A percentile compares a stretch with the other conserved stretches of the same genome.
Evolutionary conservation across 345 rosid species (phyloP).

Genomic region (Populus alba): DNA sequence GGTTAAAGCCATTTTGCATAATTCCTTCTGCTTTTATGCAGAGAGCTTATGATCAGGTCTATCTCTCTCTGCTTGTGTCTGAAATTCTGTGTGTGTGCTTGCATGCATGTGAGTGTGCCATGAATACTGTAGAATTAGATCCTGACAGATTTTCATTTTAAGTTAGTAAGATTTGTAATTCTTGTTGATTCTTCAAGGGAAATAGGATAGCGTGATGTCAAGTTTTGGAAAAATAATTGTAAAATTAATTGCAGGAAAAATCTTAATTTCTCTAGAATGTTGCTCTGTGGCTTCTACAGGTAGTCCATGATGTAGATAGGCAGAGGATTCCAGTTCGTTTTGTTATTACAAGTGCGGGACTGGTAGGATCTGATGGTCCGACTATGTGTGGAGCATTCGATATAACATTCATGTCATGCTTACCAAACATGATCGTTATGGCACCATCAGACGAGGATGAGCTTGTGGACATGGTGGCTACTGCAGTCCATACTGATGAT

Average conservation of each 20-base stretch:
- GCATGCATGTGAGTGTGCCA: not conserved
- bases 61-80: not conserved
- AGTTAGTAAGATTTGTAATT: not conserved
- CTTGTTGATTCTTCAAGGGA: not conserved
- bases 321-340: conserved; percentile 87
- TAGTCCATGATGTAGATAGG: conserved; percentile 83
- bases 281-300: conserved; percentile 43
- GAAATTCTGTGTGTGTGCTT: not conserved
- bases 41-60: conserved; percentile 94
- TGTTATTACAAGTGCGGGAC: conserved; percentile 81
- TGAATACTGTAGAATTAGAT: not conserved
- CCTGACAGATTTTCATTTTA: not conserved
- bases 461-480: conserved; percentile 86
- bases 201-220: not conserved
- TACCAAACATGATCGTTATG: conserved; percentile 97
- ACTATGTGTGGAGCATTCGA: conserved; percentile 83
- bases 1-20: conserved; percentile 90
- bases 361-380: conserved; percentile 91
- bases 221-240: not conserved
- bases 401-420: conserved; percentile 86
- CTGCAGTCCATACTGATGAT: conserved; percentile 67
- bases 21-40: conserved; percentile 86
- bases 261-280: not conserved
- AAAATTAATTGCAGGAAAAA: not conserved
- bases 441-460: conserved; percentile 90